phyloP scores from a whole-genome alignment of 345 rosid species.

The Camelina laxa region DNA sequence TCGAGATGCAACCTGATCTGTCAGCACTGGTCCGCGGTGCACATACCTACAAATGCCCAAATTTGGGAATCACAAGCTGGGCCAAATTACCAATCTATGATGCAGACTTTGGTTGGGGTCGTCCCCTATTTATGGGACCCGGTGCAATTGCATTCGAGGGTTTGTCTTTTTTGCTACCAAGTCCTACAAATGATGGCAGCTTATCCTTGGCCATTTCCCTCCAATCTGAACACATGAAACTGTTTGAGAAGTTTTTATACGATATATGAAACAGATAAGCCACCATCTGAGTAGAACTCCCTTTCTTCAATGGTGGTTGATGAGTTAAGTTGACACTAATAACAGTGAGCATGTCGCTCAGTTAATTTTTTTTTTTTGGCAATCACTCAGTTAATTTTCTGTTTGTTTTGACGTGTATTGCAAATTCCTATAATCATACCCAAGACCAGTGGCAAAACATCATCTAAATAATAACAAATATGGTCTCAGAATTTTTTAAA shows the following conservation, averaged over 20 bases:
- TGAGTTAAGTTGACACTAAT: no score
- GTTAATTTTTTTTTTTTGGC: no score
- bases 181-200: conserved; percentile 78
- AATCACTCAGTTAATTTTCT: no score
- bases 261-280: conserved; percentile 40
- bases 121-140: conserved; percentile 94
- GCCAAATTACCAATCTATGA: conserved; percentile 82
- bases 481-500: not conserved
- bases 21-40: conserved; percentile 81
- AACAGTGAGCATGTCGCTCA: no score
- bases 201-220: conserved; percentile 79
- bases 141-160: conserved; percentile 89
- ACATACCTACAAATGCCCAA: conserved; percentile 82
- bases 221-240: conserved; percentile 79
- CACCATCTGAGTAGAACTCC: no score
- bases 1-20: conserved; percentile 86
- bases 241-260: conserved; percentile 66
- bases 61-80: conserved; percentile 92
- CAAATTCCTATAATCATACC: not conserved
- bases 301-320: no score
- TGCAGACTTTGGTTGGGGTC: conserved; percentile 95
- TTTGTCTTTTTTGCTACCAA: conserved; percentile 72
- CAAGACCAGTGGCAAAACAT: not conserved
- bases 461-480: not conserved
- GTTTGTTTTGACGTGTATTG: not conserved